Evolutionary conservation across 306 rosid species (phyloP).

Genomic region (Ammopiptanthus mongolicus): DNA sequence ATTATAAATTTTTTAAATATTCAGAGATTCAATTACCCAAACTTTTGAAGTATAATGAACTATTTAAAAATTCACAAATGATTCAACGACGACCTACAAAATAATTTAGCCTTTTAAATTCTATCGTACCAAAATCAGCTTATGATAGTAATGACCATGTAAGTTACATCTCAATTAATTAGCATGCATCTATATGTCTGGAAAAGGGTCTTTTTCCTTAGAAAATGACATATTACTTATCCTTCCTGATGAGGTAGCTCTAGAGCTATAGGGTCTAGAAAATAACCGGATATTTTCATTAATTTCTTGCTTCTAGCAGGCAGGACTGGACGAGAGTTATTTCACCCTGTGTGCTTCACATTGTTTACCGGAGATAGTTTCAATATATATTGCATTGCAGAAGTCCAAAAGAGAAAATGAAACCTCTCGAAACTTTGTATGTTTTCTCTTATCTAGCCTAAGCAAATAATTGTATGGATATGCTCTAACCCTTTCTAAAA

Average conservation of each 20-base stretch:
- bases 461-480: no score
- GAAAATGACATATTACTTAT: not conserved
- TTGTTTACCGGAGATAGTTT: not conserved
- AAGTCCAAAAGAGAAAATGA: constrained; percentile 4
- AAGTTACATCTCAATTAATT: not conserved
- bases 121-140: not conserved
- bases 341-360: not conserved
- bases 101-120: no score
- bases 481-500: no score
- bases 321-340: not conserved
- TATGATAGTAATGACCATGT: constrained; percentile 2
- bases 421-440: no score
- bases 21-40: no score
- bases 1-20: no score
- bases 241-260: not conserved
- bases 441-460: no score
- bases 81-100: no score
- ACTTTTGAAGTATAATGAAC: no score
- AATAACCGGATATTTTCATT: not conserved
- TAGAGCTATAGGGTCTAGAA: not conserved
- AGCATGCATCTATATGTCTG: not conserved
- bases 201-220: constrained; percentile 3
- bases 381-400: no score
- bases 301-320: not conserved
- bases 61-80: no score